Conservation (phyloP, 148 eudicot genomes). For the Linanthus parryae region DNA sequence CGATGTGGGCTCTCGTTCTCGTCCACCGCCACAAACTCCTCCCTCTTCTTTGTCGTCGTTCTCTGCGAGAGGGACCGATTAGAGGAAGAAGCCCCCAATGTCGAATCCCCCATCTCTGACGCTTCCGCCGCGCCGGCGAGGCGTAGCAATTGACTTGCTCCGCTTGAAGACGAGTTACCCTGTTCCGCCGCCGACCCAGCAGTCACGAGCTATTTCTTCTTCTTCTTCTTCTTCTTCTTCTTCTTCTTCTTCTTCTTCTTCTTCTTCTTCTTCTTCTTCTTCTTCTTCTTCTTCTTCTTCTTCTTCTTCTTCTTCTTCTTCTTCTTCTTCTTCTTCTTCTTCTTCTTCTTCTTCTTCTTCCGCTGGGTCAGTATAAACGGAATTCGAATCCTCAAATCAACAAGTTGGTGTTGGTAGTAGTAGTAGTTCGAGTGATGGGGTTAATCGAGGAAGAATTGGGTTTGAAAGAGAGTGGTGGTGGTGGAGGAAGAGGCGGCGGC, state of each 20-base stretch:
- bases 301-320: neutral
- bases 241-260: neutral
- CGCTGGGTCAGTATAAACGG: conserved; percentile 45
- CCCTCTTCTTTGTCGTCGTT: no score
- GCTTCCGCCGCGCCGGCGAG: no score
- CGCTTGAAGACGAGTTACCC: no score
- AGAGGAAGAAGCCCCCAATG: no score
- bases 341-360: conserved; percentile 30
- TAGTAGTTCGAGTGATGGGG: no score
- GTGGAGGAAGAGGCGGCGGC: no score
- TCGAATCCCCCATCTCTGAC: no score
- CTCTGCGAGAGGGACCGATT: no score
- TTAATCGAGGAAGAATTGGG: conserved; percentile 11
- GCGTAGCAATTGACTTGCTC: no score
- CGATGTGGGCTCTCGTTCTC: no score
- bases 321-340: neutral
- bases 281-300: neutral
- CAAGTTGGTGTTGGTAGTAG: conserved; percentile 7
- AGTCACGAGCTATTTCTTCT: neutral
- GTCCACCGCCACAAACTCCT: no score
- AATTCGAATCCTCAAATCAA: conserved; percentile 37
- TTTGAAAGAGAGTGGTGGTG: neutral
- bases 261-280: neutral
- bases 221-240: neutral
- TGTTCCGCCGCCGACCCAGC: no score